A percentile compares a stretch with the other conserved stretches of the same genome.
These are phyloP conservation scores for Fraxinus anomala DNA, from an alignment of 257 asterid species.

Conservation along the genomic window DNA sequence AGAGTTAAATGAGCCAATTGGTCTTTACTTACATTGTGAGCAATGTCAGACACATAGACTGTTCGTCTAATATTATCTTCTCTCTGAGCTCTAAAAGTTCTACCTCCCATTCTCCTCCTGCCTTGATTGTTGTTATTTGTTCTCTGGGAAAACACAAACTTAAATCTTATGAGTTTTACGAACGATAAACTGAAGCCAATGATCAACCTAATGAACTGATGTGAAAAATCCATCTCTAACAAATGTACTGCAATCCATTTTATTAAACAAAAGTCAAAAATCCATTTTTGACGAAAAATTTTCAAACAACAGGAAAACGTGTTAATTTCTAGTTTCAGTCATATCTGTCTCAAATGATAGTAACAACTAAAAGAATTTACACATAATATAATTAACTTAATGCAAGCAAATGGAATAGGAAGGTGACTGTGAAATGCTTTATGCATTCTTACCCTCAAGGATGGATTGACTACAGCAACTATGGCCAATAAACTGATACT, in stretches of 20 bases:
- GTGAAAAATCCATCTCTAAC: background rate
- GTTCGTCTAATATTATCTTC: conserved; percentile 89
- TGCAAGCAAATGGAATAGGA: background rate
- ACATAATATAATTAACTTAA: background rate
- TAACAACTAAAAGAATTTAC: background rate
- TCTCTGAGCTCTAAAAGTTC: conserved; percentile 81
- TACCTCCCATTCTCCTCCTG: conserved; percentile 62
- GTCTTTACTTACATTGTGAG: conserved; percentile 64
- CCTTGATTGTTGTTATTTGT: conserved; percentile 63
- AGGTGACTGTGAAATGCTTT: too few species aligned
- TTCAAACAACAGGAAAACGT: too few species aligned
- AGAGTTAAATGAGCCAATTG: background rate
- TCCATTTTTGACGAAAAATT: background rate
- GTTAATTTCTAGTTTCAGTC: background rate
- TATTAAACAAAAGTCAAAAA: too few species aligned
- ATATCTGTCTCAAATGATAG: background rate
- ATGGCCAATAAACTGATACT: background rate
- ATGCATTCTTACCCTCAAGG: background rate
- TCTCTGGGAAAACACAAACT: conserved; percentile 51
- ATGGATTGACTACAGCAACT: background rate
- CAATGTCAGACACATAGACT: conserved; percentile 87
- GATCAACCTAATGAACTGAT: background rate
- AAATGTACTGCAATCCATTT: background rate
- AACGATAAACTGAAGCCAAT: background rate
- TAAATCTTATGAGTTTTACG: background rate